A percentile compares a stretch with the other conserved stretches of the same genome.
Conservation (phyloP, 768 basidiomycete genomes). For the Pholiota molesta region DNA sequence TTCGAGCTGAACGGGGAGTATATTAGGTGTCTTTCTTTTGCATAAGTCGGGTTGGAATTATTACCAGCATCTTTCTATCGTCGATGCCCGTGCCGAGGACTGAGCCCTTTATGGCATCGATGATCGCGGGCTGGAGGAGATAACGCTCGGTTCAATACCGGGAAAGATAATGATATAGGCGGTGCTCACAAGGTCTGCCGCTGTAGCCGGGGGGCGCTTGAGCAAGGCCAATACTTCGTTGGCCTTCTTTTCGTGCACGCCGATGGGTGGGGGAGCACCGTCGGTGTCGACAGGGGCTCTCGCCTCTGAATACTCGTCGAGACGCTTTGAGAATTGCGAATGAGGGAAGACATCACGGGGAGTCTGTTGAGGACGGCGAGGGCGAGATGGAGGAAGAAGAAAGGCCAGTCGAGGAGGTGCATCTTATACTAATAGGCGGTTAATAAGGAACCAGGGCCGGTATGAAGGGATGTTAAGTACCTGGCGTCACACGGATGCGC, state of each 20-base stretch:
- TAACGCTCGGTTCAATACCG: background rate
- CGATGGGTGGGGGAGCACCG: conserved; percentile 30
- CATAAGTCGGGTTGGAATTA: conserved; percentile 18
- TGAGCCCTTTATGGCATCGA: conserved; percentile 48
- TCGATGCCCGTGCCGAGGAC: conserved; percentile 43
- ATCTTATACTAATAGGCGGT: background rate
- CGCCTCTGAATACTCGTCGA: conserved; percentile 27
- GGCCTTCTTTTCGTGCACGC: conserved; percentile 27
- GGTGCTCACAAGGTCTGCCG: conserved; percentile 33
- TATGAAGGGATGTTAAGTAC: background rate
- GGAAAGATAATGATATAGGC: background rate
- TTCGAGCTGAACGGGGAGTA: conserved; percentile 54
- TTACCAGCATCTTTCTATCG: conserved; percentile 64
- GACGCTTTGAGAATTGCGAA: conserved; percentile 24
- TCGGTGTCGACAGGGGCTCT: conserved; percentile 36
- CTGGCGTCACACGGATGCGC: conserved; percentile 9
- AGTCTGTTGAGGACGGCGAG: conserved; percentile 8
- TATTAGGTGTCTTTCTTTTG: too few species aligned
- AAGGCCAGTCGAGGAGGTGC: background rate
- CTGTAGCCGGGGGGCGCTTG: conserved; percentile 27
- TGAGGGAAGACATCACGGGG: conserved; percentile 24
- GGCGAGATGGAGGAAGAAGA: conserved; percentile 9
- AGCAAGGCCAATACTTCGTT: conserved; percentile 32
- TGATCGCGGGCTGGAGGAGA: conserved; percentile 44
- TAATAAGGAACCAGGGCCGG: conserved; percentile 6